Percentiles rank a stretch among this genome's conserved stretches.
Conservation (phyloP, 805 yeast genomes). For the Candida hungchunana region DNA sequence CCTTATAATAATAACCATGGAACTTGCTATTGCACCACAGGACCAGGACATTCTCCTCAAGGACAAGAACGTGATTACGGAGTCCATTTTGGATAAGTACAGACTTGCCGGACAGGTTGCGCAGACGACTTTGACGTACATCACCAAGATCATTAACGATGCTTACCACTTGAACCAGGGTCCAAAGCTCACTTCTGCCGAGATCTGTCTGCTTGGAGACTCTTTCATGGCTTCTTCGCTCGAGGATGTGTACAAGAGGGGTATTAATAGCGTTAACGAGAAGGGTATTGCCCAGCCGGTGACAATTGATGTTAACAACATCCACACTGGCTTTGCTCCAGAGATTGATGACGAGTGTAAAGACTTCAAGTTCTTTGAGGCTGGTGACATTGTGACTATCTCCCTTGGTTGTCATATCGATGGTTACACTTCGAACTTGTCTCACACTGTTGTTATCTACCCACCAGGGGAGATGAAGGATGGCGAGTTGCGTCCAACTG, state of each 20-base stretch:
- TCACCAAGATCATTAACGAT: constrained; percentile 63
- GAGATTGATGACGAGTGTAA: constrained; percentile 60
- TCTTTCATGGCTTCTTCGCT: constrained; percentile 61
- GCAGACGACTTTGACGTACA: constrained; percentile 72
- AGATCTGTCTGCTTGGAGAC: constrained; percentile 81
- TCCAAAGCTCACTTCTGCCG: constrained; percentile 44
- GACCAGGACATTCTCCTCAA: constrained; percentile 70
- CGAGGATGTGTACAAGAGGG: constrained; percentile 51
- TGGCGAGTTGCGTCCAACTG: constrained; percentile 46
- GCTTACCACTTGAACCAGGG: constrained; percentile 58
- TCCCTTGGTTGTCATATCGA: constrained; percentile 89
- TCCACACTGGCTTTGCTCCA: constrained; percentile 78
- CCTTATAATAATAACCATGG: constrained; percentile 39
- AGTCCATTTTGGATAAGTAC: constrained; percentile 69
- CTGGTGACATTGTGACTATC: constrained; percentile 85
- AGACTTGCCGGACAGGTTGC: constrained; percentile 85
- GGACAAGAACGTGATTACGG: constrained; percentile 65
- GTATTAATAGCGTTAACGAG: constrained; percentile 57
- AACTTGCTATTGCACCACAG: constrained; percentile 68
- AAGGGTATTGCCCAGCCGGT: constrained; percentile 95
- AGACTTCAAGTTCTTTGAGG: constrained; percentile 39
- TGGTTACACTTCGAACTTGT: constrained; percentile 84
- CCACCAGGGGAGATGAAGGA: constrained; percentile 51
- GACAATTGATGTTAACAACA: constrained; percentile 76
- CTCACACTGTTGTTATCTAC: constrained; percentile 83